phyloP scores from a whole-genome alignment of 805 yeast genomes.

The Ogataea zsoltii region DNA sequence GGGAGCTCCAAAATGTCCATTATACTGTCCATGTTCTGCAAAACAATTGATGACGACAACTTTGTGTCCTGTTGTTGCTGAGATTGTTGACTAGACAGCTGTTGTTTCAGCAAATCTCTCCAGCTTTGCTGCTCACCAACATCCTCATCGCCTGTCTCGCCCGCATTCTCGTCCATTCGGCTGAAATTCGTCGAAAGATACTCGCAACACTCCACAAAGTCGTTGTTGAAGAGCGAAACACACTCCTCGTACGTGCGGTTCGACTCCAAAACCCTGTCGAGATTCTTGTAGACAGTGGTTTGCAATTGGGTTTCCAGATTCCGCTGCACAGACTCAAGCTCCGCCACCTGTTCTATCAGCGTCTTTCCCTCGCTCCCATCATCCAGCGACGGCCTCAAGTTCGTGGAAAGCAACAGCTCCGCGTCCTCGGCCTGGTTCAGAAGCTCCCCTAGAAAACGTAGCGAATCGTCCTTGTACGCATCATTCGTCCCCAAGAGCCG shows the following conservation, averaged over 20 bases:
- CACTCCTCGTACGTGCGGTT: conserved; percentile 36
- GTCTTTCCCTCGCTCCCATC: conserved; percentile 32
- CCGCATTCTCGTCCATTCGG: conserved; percentile 23
- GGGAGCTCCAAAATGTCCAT: conserved; percentile 84
- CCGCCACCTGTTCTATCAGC: conserved; percentile 71
- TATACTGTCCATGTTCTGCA: conserved; percentile 66
- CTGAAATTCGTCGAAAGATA: conserved; percentile 32
- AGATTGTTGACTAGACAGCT: conserved; percentile 15
- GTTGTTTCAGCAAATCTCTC: conserved; percentile 25
- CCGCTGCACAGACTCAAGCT: conserved; percentile 58
- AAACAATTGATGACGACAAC: conserved; percentile 38
- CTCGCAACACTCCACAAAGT: conserved; percentile 33
- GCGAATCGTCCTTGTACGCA: conserved; percentile 36
- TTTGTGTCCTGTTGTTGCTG: conserved; percentile 11
- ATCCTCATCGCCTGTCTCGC: conserved; percentile 5
- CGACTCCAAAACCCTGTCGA: conserved; percentile 48
- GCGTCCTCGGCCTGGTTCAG: conserved; percentile 44
- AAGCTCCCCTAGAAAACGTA: conserved; percentile 38
- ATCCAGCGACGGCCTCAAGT: conserved; percentile 28
- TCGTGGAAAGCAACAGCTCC: conserved; percentile 33
- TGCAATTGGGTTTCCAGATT: conserved; percentile 47
- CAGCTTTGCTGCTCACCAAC: conserved; percentile 15
- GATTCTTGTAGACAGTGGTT: conserved; percentile 37
- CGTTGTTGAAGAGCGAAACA: conserved; percentile 35
- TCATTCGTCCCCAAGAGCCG: conserved; percentile 31